A percentile compares a stretch with the other conserved stretches of the same genome.
These are phyloP conservation scores for Penicillium roqueforti DNA, from an alignment of 495 filamentous ascomycete species.

Conservation along the genomic window DNA sequence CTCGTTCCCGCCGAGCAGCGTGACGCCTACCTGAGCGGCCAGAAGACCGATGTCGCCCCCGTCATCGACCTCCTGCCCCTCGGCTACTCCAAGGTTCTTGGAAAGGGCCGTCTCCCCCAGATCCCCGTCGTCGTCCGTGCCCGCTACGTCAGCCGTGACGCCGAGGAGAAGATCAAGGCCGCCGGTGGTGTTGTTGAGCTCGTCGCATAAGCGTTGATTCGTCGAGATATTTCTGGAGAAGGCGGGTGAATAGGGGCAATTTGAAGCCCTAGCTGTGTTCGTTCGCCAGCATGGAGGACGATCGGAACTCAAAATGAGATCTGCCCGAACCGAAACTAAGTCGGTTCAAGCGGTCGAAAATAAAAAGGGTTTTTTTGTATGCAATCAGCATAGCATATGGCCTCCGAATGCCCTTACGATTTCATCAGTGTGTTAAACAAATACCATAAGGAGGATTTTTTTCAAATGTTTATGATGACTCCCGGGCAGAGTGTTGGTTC, in stretches of 20 bases:
- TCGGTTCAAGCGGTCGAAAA: conserved; percentile 29
- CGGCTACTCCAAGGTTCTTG: conserved; percentile 89
- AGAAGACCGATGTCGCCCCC: conserved; percentile 75
- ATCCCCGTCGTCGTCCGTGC: conserved; percentile 85
- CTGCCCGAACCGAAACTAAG: conserved; percentile 16
- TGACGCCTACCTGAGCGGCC: conserved; percentile 70
- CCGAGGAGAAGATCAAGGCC: conserved; percentile 93
- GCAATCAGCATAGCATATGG: conserved; percentile 39
- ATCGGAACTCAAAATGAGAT: conserved; percentile 33
- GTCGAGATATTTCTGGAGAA: conserved; percentile 29
- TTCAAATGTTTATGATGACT: conserved; percentile 13
- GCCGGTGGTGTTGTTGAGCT: conserved; percentile 88
- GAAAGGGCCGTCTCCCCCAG: conserved; percentile 84
- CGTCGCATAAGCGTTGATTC: conserved; percentile 65
- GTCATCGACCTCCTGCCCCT: conserved; percentile 89
- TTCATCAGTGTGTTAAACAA: conserved; percentile 39
- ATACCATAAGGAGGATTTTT: conserved; percentile 41
- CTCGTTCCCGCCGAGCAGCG: conserved; percentile 78
- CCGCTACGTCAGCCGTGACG: conserved; percentile 79
- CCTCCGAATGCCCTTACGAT: conserved; percentile 45
- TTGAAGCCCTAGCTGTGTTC: conserved; percentile 32
- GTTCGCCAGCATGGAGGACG: conserved; percentile 28
- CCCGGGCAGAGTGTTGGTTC: background rate
- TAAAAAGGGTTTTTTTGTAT: conserved; percentile 43
- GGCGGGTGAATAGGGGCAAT: conserved; percentile 33